phyloP scores from a whole-genome alignment of 2,329 filamentous ascomycete species.

The Aspergillus melleus region DNA sequence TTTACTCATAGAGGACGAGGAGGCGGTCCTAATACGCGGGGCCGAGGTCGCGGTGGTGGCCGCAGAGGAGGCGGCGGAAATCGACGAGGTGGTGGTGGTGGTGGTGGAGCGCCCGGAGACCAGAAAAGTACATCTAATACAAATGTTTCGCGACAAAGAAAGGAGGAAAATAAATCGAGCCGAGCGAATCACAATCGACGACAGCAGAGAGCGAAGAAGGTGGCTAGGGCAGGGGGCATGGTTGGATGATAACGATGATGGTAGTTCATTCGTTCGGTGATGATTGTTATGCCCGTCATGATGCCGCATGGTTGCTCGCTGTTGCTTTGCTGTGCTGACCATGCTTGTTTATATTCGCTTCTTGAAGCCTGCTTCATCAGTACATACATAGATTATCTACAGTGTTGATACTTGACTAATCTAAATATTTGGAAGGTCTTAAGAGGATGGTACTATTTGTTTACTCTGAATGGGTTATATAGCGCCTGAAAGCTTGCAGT shows the following conservation, averaged over 20 bases:
- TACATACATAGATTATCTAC: neutral
- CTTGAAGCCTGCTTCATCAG: neutral
- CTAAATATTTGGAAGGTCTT: no score
- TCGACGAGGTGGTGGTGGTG: constrained; percentile 48
- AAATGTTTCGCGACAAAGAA: constrained; percentile 68
- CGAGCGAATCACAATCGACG: constrained; percentile 84
- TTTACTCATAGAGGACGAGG: constrained; percentile 27
- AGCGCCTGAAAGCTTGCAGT: neutral
- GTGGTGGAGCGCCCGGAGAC: constrained; percentile 60
- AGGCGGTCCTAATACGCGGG: constrained; percentile 38
- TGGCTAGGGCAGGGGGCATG: constrained; percentile 56
- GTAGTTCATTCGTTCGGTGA: neutral
- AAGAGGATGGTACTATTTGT: neutral
- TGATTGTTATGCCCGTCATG: constrained; percentile 2
- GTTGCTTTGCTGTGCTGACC: neutral
- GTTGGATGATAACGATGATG: constrained; percentile 21
- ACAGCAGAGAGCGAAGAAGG: constrained; percentile 65
- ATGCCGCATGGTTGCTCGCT: neutral
- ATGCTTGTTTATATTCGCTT: neutral
- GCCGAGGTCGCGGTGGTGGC: constrained; percentile 51
- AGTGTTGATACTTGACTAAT: neutral
- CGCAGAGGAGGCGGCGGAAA: constrained; percentile 51
- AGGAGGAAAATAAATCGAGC: constrained; percentile 79
- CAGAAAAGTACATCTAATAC: constrained; percentile 55
- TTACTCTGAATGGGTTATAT: neutral